Percentiles rank a stretch among this genome's conserved stretches.
These are phyloP conservation scores for Xerocomus nothofagi DNA, from an alignment of 1,284 basidiomycete genomes.

Conservation along the genomic window DNA sequence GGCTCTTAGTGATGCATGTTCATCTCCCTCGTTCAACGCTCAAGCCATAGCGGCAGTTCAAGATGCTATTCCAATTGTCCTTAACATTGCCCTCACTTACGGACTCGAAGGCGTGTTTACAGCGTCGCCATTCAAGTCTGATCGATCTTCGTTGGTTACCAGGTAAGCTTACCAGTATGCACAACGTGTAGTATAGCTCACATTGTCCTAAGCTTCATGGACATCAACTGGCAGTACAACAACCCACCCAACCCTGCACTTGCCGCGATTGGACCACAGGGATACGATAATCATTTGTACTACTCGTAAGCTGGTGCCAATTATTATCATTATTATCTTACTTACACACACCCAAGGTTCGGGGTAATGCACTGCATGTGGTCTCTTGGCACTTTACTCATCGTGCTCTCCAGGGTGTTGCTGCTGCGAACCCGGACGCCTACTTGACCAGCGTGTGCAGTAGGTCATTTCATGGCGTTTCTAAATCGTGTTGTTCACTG, in stretches of 20 bases:
- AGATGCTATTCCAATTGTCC: conserved; percentile 52
- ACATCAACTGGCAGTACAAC: conserved; percentile 70
- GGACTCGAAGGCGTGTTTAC: conserved; percentile 30
- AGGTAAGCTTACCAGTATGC: conserved; percentile 27
- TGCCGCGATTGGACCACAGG: conserved; percentile 64
- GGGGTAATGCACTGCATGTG: conserved; percentile 53
- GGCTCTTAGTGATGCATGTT: conserved; percentile 39
- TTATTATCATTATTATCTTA: not conserved
- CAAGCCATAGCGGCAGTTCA: conserved; percentile 47
- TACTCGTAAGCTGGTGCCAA: conserved; percentile 55
- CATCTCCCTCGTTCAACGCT: conserved; percentile 38
- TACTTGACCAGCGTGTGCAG: conserved; percentile 72
- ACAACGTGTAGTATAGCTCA: conserved; percentile 3
- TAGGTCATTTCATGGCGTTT: conserved; percentile 34
- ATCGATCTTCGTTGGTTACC: conserved; percentile 45
- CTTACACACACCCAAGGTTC: conserved; percentile 42
- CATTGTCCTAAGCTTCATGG: conserved; percentile 62
- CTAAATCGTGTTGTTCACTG: not conserved
- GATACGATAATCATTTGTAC: conserved; percentile 81
- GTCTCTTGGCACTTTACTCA: conserved; percentile 12
- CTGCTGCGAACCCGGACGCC: conserved; percentile 58
- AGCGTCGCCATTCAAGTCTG: conserved; percentile 16
- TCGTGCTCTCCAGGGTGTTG: conserved; percentile 54
- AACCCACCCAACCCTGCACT: conserved; percentile 68
- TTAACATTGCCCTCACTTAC: conserved; percentile 41